Evolutionary conservation across 768 basidiomycete species (phyloP).

Genomic region (Lentinula guzmanii): DNA sequence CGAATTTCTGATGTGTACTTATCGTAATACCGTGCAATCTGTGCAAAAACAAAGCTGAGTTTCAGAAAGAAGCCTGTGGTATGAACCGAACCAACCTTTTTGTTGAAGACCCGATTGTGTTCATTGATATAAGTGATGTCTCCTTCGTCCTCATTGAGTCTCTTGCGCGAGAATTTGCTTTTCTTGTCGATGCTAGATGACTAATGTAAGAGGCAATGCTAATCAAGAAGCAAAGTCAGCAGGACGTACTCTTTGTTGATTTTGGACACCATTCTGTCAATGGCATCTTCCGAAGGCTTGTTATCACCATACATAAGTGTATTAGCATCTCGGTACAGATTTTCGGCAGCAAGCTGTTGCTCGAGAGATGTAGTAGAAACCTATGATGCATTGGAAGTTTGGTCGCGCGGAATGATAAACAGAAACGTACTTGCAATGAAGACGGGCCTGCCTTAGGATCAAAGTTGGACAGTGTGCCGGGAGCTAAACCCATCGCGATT

Average conservation of each 20-base stretch:
- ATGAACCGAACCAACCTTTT: constrained; percentile 54
- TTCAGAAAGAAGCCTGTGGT: background rate
- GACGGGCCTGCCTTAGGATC: constrained; percentile 41
- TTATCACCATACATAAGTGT: constrained; percentile 90
- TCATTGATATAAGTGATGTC: constrained; percentile 99
- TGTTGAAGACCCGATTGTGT: constrained; percentile 96
- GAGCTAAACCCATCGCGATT: constrained; percentile 65
- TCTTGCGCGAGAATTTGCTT: constrained; percentile 82
- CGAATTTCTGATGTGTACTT: constrained; percentile 96
- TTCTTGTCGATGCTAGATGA: constrained; percentile 76
- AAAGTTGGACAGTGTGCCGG: constrained; percentile 65
- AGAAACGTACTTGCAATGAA: constrained; percentile 24
- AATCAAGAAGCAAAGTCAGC: background rate
- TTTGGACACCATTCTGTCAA: constrained; percentile 86
- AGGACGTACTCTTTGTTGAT: constrained; percentile 85
- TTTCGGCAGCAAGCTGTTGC: constrained; percentile 69
- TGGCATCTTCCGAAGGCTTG: constrained; percentile 93
- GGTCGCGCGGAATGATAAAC: background rate
- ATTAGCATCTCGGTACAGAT: constrained; percentile 90
- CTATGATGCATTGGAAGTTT: constrained; percentile 21
- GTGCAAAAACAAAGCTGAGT: background rate
- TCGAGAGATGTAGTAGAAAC: constrained; percentile 49
- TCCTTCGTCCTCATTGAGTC: constrained; percentile 85
- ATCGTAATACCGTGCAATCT: constrained; percentile 48
- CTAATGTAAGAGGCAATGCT: constrained; percentile 1